Evolutionary conservation across 2,329 filamentous ascomycete genomes (phyloP).

Genomic region (Aspergillus hortae): DNA sequence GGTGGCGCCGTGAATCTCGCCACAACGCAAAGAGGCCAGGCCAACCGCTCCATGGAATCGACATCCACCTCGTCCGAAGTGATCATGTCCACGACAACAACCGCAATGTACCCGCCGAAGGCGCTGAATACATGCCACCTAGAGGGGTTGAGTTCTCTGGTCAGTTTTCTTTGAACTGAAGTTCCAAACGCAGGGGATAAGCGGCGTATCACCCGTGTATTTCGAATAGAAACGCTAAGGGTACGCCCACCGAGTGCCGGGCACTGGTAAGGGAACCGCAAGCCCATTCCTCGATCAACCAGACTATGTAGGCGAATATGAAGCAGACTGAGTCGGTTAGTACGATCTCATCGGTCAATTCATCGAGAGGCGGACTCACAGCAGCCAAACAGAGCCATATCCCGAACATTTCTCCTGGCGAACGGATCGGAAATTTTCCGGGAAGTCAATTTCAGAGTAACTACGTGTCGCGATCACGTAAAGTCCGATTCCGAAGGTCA

Average conservation of each 20-base stretch:
- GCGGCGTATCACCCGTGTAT: slow-evolving; percentile 41
- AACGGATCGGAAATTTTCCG: slow-evolving; percentile 27
- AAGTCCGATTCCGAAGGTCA: slow-evolving; percentile 25
- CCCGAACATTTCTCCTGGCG: slow-evolving; percentile 17
- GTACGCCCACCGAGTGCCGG: slow-evolving; percentile 31
- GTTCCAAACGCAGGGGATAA: neutral
- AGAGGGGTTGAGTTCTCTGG: neutral
- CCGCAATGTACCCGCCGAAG: slow-evolving; percentile 40
- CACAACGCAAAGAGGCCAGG: slow-evolving; percentile 31
- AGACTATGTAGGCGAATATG: slow-evolving; percentile 36
- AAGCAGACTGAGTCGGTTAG: slow-evolving; percentile 28
- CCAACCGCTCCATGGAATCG: slow-evolving; percentile 27
- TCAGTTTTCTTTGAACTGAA: neutral
- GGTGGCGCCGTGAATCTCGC: slow-evolving; percentile 7
- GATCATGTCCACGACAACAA: slow-evolving; percentile 37
- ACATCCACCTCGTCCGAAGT: slow-evolving; percentile 30
- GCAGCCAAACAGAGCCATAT: slow-evolving; percentile 20
- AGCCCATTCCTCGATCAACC: slow-evolving; percentile 39
- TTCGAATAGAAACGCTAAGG: slow-evolving; percentile 39
- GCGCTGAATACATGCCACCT: slow-evolving; percentile 45
- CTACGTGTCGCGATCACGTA: slow-evolving; percentile 32
- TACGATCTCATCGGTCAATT: neutral
- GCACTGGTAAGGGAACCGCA: slow-evolving; percentile 28
- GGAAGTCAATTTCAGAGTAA: slow-evolving; percentile 30
- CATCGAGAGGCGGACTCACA: slow-evolving; percentile 13